Base-by-base conservation (phyloP, 73 alveolate species). In the Paramecium biaurelia region DNA sequence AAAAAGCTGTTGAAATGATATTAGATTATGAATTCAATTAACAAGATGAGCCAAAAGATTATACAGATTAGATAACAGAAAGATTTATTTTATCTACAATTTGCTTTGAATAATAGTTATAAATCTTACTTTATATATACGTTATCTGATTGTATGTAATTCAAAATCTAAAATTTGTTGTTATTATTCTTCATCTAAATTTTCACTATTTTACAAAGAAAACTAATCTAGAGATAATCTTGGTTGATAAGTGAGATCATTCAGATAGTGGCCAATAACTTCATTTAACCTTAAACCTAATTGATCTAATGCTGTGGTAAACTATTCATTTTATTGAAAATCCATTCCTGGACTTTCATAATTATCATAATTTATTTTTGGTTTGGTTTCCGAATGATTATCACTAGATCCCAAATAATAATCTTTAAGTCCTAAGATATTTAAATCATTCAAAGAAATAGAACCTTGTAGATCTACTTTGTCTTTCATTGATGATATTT, bases 121-220 rank as follows among this genome's bases (percentile, higher is more conserved):
- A 35, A 2, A 2, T 37, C 28, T 28, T 74, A 74, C 87, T 41
- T 7, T 74, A 74, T 74, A 74, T 12, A 74, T 74, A 6, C 59
- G 57, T 37, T 74, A 20, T 74, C 87, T 28, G 7, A 74, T 32
- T 6, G 87, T 38, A 0, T 74, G 23, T 10, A 74, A 35, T 74
- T 74, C 87, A 21, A 6, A 37, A 74, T 74, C 87, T 23, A 74
- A 3, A 37, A 74, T 74, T n/a, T 74, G 20, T 41, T 74, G 21
- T 41, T 74, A 15, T 37, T 74, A 68, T 74, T 74, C 87, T 41
- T 74, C 87, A 37, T 74, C 87, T 74, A 74, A 74, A 41, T 15
- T 37, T 37, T 74, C 87, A 37, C 87, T 74, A 28, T 74, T 74
- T 74, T 74, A 37, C 34, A 74, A 41, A 7, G 56, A 5, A n/a